A percentile compares a stretch with the other conserved stretches of the same genome.
phyloP scores from a whole-genome alignment of 1,284 basidiomycete genomes.

The Sporisorium graminicola region DNA sequence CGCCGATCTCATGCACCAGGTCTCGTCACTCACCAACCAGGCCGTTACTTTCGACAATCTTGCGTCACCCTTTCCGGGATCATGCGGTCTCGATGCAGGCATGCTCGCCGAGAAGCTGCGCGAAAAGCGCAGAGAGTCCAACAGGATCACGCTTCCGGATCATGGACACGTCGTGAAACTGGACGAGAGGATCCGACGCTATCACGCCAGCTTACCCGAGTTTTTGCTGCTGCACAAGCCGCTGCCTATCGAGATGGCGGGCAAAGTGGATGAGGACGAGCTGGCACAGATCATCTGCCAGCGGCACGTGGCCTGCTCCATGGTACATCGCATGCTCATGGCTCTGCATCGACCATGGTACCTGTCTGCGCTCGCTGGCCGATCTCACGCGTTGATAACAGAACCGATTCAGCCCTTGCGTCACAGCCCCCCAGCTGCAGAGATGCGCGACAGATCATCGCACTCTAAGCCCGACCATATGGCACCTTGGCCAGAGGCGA shows the following conservation, averaged over 20 bases:
- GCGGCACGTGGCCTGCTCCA: slow-evolving; percentile 31
- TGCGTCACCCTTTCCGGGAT: neutral
- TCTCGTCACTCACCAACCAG: slow-evolving; percentile 26
- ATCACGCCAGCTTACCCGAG: slow-evolving; percentile 32
- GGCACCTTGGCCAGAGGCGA: neutral
- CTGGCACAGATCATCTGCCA: slow-evolving; percentile 36
- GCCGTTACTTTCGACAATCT: neutral
- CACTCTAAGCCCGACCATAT: neutral
- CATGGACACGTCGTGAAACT: slow-evolving; percentile 23
- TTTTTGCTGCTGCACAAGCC: slow-evolving; percentile 32
- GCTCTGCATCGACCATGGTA: slow-evolving; percentile 42
- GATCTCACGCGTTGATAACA: neutral
- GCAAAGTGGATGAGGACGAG: slow-evolving; percentile 31
- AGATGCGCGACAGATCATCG: neutral
- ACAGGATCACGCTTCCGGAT: slow-evolving; percentile 8
- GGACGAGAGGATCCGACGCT: slow-evolving; percentile 38
- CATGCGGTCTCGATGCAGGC: neutral
- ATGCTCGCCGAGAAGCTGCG: neutral
- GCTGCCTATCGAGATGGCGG: slow-evolving; percentile 36
- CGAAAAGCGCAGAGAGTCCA: neutral
- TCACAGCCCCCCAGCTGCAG: too few species aligned
- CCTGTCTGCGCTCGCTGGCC: slow-evolving; percentile 22
- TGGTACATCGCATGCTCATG: slow-evolving; percentile 42
- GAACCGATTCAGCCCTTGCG: too few species aligned
- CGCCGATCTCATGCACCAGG: slow-evolving; percentile 41